Evolutionary conservation across 345 rosid genomes (phyloP), one percentile per base, ranked within the genome.

Genomic region (Barbarea vulgaris): DNA sequence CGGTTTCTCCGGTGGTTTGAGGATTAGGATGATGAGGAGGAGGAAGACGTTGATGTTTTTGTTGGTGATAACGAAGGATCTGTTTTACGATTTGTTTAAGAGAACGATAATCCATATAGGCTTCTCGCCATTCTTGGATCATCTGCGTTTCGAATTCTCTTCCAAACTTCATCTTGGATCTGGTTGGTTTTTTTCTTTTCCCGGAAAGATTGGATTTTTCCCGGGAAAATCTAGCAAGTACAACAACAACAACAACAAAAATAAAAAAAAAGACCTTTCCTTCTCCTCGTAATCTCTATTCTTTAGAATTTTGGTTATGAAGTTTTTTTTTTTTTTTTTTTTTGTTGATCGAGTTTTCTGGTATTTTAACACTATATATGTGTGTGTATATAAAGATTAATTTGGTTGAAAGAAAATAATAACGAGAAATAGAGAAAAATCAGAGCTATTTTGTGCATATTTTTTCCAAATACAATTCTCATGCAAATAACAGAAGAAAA

Each of bases 91-190:
- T 27, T 7, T 70, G 22, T 69, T 91, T 91, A 33, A 91, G 85
- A 44, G 69, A 25, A 61, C 78, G 89, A 84, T 92, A 92, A 59
- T 92, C 88, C 93, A 92, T 84, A 79, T 90, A 92, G 44, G 96
- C 97, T 46, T 85, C 87, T 46, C 82, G 82, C 97, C 97, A 92
- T 85, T 92, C 97, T 18, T 77, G 93, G 74, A 90, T 91, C 94
- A 88, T 77, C 47, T 92, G 96, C 4, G 87, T 75, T 9, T 77
- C 79, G 13, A 84, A 92, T 69, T 92, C 93, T 80, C 89, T 89
- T 21, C 93, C 97, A 52, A 91, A 91, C 85, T 89, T 91, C 97
- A 91, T 91, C 31, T 42, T 42, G 36, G 75, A 61, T 76, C 72
- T 44, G 18, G 10, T 33, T 34, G 6, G n/a, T n/a, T n/a, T 31